Conservation (phyloP, 257 asterid species). For the Plantago elongata region DNA sequence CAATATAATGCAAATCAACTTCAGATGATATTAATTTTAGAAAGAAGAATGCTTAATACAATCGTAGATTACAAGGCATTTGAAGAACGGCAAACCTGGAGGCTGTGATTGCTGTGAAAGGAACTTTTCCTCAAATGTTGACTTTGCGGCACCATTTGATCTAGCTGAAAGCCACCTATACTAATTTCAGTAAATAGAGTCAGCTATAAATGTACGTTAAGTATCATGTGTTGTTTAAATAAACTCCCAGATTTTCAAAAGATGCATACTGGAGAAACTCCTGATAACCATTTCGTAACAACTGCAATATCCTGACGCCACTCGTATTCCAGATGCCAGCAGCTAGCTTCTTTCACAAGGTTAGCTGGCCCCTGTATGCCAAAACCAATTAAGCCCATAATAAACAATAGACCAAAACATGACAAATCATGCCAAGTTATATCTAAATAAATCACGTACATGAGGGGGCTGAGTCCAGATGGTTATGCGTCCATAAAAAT, state of each 20-base stretch:
- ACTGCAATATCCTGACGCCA: slow-evolving; percentile 99
- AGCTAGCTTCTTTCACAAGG: slow-evolving; percentile 89
- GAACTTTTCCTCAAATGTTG: slow-evolving; percentile 89
- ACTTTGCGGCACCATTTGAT: slow-evolving; percentile 58
- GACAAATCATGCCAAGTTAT: slow-evolving; percentile 11
- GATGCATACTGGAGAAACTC: slow-evolving; percentile 88
- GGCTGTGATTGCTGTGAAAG: slow-evolving; percentile 85
- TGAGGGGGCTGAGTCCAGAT: slow-evolving; percentile 97
- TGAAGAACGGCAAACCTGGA: slow-evolving; percentile 54
- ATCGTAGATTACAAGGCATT: slow-evolving; percentile 2
- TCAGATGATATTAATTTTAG: background rate
- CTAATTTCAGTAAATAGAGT: slow-evolving; percentile 50
- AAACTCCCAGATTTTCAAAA: slow-evolving; percentile 18
- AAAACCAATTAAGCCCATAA: slow-evolving; percentile 21
- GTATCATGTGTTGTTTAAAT: slow-evolving; percentile 4
- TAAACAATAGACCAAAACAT: slow-evolving; percentile 1
- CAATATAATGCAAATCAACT: slow-evolving; percentile 14
- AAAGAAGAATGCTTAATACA: background rate
- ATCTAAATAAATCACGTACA: slow-evolving; percentile 41
- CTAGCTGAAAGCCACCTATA: slow-evolving; percentile 98
- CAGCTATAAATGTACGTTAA: slow-evolving; percentile 23
- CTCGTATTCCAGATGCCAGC: slow-evolving; percentile 94
- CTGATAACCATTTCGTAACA: slow-evolving; percentile 95
- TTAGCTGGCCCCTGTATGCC: slow-evolving; percentile 69
- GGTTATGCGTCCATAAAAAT: slow-evolving; percentile 93